A percentile compares a stretch with the other conserved stretches of the same genome.
Conservation (phyloP, 2,329 filamentous ascomycete species). For the Aspergillus tanneri region DNA sequence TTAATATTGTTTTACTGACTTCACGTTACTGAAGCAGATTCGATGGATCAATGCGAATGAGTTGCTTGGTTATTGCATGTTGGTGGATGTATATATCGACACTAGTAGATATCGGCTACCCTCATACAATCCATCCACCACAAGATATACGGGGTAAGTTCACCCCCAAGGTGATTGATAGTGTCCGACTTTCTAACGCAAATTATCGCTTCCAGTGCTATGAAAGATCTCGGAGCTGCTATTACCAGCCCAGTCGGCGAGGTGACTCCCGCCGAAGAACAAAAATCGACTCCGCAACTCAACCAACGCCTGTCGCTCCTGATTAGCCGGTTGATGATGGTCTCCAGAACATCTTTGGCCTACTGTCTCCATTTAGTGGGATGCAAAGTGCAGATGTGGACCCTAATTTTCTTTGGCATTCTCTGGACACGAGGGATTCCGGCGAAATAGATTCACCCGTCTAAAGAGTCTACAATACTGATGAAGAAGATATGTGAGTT, state of each 20-base stretch:
- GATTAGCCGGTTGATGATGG: conserved; percentile 12
- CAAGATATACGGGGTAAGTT: no score
- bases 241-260: conserved; percentile 18
- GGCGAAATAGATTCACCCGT: background rate
- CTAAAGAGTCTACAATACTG: conserved; percentile 19
- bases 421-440: background rate
- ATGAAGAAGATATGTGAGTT: conserved; percentile 24
- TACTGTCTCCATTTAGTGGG: conserved; percentile 17
- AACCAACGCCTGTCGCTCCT: background rate
- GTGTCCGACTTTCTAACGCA: no score
- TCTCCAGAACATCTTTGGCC: conserved; percentile 17
- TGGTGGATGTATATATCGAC: no score
- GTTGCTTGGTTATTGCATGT: no score
- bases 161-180: no score
- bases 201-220: conserved; percentile 5
- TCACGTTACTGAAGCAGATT: no score
- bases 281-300: conserved; percentile 14
- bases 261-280: conserved; percentile 23
- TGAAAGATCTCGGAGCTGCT: conserved; percentile 8
- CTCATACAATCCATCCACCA: no score
- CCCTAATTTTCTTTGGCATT: background rate
- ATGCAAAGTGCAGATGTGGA: background rate
- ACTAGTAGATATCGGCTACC: no score
- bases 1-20: no score
- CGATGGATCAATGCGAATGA: no score